Evolutionary conservation across 495 filamentous ascomycete genomes (phyloP).

Genomic region (Umbilicaria muhlenbergii): DNA sequence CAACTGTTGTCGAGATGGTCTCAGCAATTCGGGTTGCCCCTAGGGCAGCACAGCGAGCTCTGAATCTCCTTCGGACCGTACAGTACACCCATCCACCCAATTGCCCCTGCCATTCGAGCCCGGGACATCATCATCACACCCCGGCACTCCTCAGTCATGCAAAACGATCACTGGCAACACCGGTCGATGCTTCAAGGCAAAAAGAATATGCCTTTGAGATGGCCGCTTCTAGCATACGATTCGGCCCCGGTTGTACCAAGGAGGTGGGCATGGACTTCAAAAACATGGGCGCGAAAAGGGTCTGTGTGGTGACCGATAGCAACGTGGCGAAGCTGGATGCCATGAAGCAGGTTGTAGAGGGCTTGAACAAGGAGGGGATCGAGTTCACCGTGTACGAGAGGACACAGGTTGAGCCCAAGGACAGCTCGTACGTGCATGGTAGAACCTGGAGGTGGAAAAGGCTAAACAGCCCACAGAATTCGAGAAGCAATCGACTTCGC

Average conservation of each 20-base stretch:
- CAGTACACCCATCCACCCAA: conserved; percentile 79
- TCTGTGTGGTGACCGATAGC: conserved; percentile 79
- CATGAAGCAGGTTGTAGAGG: conserved; percentile 71
- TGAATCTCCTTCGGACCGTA: conserved; percentile 70
- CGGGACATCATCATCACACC: conserved; percentile 48
- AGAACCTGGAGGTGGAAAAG: neutral
- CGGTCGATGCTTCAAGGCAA: conserved; percentile 49
- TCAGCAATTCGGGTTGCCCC: conserved; percentile 43
- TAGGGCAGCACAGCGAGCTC: conserved; percentile 59
- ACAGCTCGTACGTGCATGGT: conserved; percentile 50
- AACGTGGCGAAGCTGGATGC: conserved; percentile 67
- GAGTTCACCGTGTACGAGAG: conserved; percentile 66
- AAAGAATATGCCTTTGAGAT: conserved; percentile 99
- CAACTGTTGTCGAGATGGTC: conserved; percentile 22
- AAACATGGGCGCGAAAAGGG: conserved; percentile 74
- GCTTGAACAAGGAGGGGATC: conserved; percentile 58
- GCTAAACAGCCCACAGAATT: conserved; percentile 32
- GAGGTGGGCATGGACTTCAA: conserved; percentile 98
- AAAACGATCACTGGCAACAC: conserved; percentile 53
- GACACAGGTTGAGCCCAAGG: conserved; percentile 78
- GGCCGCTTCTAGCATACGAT: conserved; percentile 83
- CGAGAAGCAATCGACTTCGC: conserved; percentile 76
- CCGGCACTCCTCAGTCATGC: conserved; percentile 37
- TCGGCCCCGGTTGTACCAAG: conserved; percentile 81
- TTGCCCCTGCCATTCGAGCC: conserved; percentile 88